phyloP scores from a whole-genome alignment of 257 asterid species.

The Rauvolfia tetraphylla region DNA sequence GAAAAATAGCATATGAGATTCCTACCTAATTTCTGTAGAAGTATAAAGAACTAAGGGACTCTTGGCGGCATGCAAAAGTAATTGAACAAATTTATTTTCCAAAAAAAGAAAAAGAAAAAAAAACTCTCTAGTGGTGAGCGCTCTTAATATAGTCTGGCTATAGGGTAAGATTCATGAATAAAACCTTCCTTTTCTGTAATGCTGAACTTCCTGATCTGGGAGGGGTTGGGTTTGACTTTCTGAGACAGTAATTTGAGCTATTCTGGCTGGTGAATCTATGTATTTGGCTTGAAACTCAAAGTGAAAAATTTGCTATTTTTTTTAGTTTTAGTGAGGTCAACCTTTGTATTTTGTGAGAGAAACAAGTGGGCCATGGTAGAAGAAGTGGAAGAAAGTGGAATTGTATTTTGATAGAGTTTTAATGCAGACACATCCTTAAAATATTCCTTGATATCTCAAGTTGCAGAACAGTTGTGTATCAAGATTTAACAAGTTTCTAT shows the following conservation, averaged over 20 bases:
- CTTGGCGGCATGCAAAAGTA: not conserved
- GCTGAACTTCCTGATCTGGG: not conserved
- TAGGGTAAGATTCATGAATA: not conserved
- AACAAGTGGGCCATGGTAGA: too few relatives aligned
- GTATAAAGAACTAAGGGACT: not conserved
- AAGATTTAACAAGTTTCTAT: not conserved
- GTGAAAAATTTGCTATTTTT: too few relatives aligned
- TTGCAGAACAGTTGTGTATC: not conserved
- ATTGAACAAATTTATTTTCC: not conserved
- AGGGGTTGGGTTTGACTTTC: not conserved
- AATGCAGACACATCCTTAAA: not conserved
- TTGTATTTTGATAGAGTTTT: too few relatives aligned
- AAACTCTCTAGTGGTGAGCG: not conserved
- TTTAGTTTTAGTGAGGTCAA: too few relatives aligned
- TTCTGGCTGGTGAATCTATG: not conserved
- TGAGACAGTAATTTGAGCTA: not conserved
- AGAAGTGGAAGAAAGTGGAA: too few relatives aligned
- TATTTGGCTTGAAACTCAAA: too few relatives aligned
- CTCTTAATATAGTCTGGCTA: not conserved
- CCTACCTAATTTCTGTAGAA: not conserved
- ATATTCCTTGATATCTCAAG: not conserved
- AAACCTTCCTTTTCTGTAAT: not conserved
- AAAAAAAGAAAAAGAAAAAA: not conserved
- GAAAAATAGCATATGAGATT: not conserved
- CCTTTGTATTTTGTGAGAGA: too few relatives aligned